Percentiles rank a stretch among this genome's conserved stretches.
Evolutionary conservation across 768 basidiomycete species (phyloP).

Genomic region (Psilocybe cubensis): DNA sequence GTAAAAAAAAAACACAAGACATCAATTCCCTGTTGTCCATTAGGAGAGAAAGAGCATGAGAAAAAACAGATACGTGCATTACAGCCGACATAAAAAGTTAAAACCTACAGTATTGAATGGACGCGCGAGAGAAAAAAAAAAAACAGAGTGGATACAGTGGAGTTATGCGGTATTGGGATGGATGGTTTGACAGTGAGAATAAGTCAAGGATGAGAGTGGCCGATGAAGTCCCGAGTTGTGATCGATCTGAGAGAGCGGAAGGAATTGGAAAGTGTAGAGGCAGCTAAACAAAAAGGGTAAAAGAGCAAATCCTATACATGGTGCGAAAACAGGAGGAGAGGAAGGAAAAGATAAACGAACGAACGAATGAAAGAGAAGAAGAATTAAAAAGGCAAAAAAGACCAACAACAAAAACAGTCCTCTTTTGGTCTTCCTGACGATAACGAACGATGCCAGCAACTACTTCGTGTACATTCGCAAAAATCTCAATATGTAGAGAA

Average conservation of each 20-base stretch:
- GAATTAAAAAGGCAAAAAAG: neutral
- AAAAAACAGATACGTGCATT: neutral
- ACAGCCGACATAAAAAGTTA: constrained; percentile 8
- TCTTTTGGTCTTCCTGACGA: neutral
- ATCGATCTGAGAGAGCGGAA: no score
- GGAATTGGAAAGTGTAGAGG: no score
- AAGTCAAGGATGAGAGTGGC: neutral
- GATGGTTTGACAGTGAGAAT: neutral
- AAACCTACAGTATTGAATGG: neutral
- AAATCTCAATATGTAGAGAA: neutral
- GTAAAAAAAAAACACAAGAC: neutral
- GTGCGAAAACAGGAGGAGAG: neutral
- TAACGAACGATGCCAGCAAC: neutral
- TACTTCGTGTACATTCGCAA: neutral
- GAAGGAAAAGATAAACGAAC: neutral
- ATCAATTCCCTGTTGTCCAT: neutral
- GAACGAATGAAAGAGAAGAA: neutral
- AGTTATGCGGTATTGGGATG: neutral
- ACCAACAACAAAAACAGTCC: neutral
- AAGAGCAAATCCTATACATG: no score
- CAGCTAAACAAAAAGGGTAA: neutral
- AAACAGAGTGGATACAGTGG: neutral
- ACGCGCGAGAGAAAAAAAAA: neutral
- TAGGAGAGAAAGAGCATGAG: neutral
- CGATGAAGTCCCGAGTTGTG: neutral